Base-by-base conservation (phyloP, 2,329 filamentous ascomycete species). In the Alternaria brassicae region DNA sequence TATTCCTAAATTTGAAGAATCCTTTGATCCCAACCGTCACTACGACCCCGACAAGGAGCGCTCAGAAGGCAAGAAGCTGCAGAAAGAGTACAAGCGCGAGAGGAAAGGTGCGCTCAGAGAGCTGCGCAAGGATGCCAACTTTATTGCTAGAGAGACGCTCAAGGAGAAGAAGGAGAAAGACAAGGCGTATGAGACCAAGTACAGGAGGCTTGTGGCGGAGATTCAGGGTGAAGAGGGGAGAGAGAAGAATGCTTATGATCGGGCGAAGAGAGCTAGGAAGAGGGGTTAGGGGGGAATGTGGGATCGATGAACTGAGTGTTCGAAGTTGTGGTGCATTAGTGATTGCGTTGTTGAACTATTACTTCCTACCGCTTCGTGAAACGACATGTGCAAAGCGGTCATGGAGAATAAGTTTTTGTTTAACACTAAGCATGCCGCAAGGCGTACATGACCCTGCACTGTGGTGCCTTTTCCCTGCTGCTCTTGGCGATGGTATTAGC, bases 1-100 rank as follows among this genome's bases (percentile, higher is more conserved):
- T 58, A 88, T 97, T 45, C 95, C 95, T 79, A 97, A 96, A 79
- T 99, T 98, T 81, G 95, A 98, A 81, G 94, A 97, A 76, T 85
- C 87, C 58, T 99, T 93, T 85, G 95, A 96, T 78, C 95, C 95
- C 3, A 88, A 91, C 81, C 94, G 93, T 81, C 95, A 98, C 85
- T 98, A 99, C 86, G 96, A 99, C 75, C 93, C 93, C 1, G 91
- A 99, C 79, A 89, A 89, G 68, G 93, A 97, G 79, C 91, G 95
- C 32, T 89, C 91, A 21, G 93, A 97, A 74, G 80, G 91, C 62
- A 89, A 89, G 74, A 95, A 93, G 79, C 85, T 99, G 73, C 89
- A 89, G 81, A 89, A 89, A 63, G 94, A 98, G 82, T 91, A 93
- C 86, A 97, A 96, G 88, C 88, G 91, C 75, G 95, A 99, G 85